phyloP scores from a whole-genome alignment of 768 basidiomycete species.

The Mycena albidolilacea region DNA sequence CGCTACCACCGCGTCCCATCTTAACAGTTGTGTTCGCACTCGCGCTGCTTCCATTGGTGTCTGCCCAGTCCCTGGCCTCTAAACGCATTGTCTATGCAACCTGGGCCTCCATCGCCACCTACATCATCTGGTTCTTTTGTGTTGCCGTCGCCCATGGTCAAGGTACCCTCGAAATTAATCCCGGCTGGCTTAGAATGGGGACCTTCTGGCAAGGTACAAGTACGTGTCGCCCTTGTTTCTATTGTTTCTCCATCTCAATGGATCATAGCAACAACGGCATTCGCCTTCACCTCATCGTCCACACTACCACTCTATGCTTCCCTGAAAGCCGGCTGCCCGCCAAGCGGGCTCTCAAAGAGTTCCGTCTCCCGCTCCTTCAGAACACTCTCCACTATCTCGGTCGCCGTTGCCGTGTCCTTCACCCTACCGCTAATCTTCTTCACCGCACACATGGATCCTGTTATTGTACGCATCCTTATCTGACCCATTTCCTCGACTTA shows the following conservation, averaged over 20 bases:
- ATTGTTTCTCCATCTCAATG: background rate
- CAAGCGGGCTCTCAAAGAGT: slow-evolving; percentile 59
- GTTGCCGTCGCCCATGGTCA: slow-evolving; percentile 66
- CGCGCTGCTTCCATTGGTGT: slow-evolving; percentile 64
- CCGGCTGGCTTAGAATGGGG: slow-evolving; percentile 59
- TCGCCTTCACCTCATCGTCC: slow-evolving; percentile 75
- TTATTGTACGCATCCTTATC: slow-evolving; percentile 40
- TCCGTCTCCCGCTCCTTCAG: slow-evolving; percentile 71
- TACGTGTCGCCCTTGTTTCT: slow-evolving; percentile 51
- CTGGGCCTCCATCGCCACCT: slow-evolving; percentile 71
- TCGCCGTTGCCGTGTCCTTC: slow-evolving; percentile 62
- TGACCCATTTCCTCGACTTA: slow-evolving; percentile 12
- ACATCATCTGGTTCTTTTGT: slow-evolving; percentile 72
- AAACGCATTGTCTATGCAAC: slow-evolving; percentile 70
- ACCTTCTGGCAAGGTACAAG: slow-evolving; percentile 76
- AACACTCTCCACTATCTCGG: slow-evolving; percentile 66
- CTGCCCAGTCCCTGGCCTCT: slow-evolving; percentile 68
- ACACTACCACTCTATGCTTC: slow-evolving; percentile 79
- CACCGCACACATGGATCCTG: slow-evolving; percentile 59
- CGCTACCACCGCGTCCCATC: slow-evolving; percentile 54
- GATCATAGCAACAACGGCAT: slow-evolving; percentile 69
- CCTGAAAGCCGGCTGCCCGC: slow-evolving; percentile 60
- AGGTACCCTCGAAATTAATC: slow-evolving; percentile 56
- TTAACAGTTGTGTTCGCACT: slow-evolving; percentile 60
- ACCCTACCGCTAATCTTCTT: slow-evolving; percentile 73